These are phyloP conservation scores for Chrysopogon serrulatus DNA, from an alignment of 176 grass and related monocot genomes.

Conservation along the genomic window DNA sequence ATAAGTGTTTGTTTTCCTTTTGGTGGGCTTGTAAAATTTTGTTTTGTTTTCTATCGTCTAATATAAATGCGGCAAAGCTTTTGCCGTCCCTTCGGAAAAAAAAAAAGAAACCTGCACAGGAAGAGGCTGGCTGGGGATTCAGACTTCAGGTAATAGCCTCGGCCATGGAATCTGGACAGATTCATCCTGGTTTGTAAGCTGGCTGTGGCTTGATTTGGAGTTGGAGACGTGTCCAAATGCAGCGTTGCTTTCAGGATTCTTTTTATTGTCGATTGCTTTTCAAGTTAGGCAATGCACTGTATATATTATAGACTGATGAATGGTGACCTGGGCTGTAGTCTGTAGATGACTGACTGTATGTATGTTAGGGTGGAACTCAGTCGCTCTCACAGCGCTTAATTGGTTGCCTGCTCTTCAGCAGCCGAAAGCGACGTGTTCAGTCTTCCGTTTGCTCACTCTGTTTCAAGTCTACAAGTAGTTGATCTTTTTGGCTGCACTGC, in stretches of 20 bases:
- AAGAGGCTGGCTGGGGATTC: not conserved
- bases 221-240: not conserved
- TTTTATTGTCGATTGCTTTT: not conserved
- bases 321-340: too few species aligned
- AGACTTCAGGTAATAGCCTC: not conserved
- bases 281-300: not conserved
- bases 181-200: not conserved
- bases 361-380: too few species aligned
- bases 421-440: not conserved
- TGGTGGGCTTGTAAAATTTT: too few species aligned
- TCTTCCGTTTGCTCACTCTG: not conserved
- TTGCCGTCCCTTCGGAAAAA: too few species aligned
- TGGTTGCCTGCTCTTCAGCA: not conserved
- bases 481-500: not conserved
- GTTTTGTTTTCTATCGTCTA: too few species aligned
- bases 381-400: too few species aligned
- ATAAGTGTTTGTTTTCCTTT: too few species aligned
- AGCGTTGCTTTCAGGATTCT: conserved; percentile 7
- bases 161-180: not conserved
- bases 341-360: too few species aligned
- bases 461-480: not conserved
- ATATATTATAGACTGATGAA: not conserved
- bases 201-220: not conserved
- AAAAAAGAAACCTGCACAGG: not conserved
- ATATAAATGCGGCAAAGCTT: too few species aligned